These are phyloP conservation scores for Phaeolepiota aurea DNA, from an alignment of 768 basidiomycete genomes.

Conservation along the genomic window DNA sequence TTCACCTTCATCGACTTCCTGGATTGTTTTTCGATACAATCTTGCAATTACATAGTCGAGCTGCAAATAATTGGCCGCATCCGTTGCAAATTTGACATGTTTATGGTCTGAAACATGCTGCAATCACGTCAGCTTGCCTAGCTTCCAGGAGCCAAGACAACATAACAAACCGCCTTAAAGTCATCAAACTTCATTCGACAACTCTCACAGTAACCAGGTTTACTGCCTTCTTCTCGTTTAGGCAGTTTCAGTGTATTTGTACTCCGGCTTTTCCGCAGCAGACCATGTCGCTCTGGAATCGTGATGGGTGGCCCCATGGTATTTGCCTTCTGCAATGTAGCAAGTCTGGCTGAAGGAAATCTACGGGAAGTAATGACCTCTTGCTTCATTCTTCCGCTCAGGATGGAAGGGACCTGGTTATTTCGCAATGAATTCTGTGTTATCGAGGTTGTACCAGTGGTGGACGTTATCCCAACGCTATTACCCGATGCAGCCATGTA, in stretches of 20 bases:
- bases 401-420: constrained; percentile 39
- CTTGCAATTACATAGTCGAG: constrained; percentile 70
- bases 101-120: constrained; percentile 69
- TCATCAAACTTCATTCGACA: constrained; percentile 87
- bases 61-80: constrained; percentile 68
- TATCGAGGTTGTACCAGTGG: constrained; percentile 77
- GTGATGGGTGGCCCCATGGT: constrained; percentile 62
- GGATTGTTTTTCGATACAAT: constrained; percentile 36
- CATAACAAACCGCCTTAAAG: constrained; percentile 61
- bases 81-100: constrained; percentile 77
- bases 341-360: constrained; percentile 18
- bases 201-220: constrained; percentile 97
- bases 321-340: constrained; percentile 18
- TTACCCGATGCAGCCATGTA: constrained; percentile 94
- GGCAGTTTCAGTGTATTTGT: constrained; percentile 71
- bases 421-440: constrained; percentile 37
- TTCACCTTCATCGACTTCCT: constrained; percentile 22
- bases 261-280: constrained; percentile 70
- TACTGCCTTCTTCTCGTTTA: constrained; percentile 77
- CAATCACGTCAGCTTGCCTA: constrained; percentile 3
- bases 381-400: constrained; percentile 50
- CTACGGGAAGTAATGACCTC: constrained; percentile 65
- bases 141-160: constrained; percentile 3
- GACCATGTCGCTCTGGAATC: constrained; percentile 44
- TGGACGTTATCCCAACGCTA: constrained; percentile 87